phyloP scores from a whole-genome alignment of 192 early-diverging fungal species.

The Chytriomyces sp. region DNA sequence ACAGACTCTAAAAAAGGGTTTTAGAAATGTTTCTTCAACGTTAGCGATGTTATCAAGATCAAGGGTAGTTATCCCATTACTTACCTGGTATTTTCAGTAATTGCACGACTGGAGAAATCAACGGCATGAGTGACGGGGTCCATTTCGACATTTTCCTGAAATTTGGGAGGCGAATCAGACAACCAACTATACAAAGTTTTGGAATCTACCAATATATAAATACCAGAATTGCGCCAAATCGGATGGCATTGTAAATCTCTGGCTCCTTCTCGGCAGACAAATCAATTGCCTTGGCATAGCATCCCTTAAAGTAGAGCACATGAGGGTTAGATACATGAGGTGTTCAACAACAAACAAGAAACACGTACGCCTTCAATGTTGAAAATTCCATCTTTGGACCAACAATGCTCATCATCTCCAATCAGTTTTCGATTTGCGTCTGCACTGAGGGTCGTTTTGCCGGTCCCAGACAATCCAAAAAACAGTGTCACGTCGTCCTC shows the following conservation, averaged over 20 bases:
- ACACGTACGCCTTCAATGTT: constrained; percentile 81
- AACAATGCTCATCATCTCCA: constrained; percentile 97
- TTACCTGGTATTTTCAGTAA: constrained; percentile 84
- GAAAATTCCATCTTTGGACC: constrained; percentile 90
- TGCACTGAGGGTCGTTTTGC: constrained; percentile 91
- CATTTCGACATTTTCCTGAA: constrained; percentile 78
- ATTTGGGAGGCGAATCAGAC: too few relatives aligned
- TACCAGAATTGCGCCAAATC: constrained; percentile 77
- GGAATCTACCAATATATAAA: too few relatives aligned
- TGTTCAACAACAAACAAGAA: not conserved
- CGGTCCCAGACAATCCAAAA: constrained; percentile 94
- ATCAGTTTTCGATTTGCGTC: constrained; percentile 84
- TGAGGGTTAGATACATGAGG: not conserved
- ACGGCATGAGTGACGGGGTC: constrained; percentile 70
- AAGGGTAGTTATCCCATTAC: not conserved
- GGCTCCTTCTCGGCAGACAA: constrained; percentile 92
- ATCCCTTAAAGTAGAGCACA: constrained; percentile 54
- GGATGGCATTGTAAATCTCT: constrained; percentile 92
- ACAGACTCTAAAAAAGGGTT: constrained; percentile 60
- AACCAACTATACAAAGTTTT: too few relatives aligned
- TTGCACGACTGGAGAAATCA: constrained; percentile 74
- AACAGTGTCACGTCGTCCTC: constrained; percentile 69
- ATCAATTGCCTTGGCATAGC: constrained; percentile 94
- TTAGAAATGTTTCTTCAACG: not conserved
- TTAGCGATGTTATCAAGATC: not conserved